Conservation (phyloP, 768 basidiomycete genomes). For the Suillus paluster region DNA sequence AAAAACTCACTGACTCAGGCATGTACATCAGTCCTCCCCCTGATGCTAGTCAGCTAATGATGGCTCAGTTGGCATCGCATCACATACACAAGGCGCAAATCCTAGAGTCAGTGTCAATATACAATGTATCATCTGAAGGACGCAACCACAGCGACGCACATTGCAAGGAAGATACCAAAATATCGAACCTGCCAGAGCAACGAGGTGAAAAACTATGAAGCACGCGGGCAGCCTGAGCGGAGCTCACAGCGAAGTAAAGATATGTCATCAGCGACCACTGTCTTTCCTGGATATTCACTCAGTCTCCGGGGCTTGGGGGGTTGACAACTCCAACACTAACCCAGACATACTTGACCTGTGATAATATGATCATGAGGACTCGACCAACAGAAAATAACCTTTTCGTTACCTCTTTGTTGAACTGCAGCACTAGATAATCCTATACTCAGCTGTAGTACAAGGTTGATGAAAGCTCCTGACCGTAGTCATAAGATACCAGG, state of each 20-base stretch:
- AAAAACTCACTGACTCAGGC: neutral
- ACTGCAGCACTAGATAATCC: neutral
- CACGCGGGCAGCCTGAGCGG: neutral
- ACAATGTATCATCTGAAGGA: neutral
- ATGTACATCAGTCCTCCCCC: neutral
- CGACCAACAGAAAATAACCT: neutral
- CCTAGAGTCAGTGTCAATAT: neutral
- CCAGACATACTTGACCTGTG: neutral
- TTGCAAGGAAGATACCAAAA: neutral
- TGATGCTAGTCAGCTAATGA: neutral
- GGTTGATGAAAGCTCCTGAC: neutral
- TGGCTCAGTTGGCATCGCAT: neutral
- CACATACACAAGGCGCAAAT: neutral
- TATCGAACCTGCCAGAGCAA: neutral
- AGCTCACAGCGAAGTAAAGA: neutral
- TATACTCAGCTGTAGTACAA: neutral
- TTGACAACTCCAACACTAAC: too few relatives aligned
- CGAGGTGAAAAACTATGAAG: neutral
- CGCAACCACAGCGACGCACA: neutral
- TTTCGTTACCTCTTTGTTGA: neutral
- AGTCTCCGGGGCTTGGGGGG: neutral
- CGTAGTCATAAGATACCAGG: neutral
- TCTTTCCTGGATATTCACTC: neutral
- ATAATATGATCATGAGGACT: neutral
- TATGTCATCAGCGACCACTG: neutral